phyloP scores from a whole-genome alignment of 2,329 filamentous ascomycete species.

The Cladosporium sp. region DNA sequence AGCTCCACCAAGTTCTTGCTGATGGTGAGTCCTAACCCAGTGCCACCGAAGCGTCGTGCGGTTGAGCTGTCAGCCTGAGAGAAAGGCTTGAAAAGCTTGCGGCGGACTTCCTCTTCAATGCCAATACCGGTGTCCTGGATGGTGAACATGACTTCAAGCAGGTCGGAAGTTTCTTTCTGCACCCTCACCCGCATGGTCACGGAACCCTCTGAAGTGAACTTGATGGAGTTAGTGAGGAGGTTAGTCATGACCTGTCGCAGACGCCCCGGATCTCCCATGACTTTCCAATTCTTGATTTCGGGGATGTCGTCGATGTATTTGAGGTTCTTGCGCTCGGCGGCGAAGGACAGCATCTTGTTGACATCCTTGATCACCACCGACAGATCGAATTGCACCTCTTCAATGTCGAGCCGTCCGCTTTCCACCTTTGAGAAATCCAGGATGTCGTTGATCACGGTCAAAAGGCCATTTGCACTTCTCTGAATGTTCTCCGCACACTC shows the following conservation, averaged over 20 bases:
- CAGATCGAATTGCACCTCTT: conserved; percentile 75
- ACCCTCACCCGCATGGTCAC: conserved; percentile 64
- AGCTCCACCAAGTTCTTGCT: conserved; percentile 76
- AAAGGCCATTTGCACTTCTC: conserved; percentile 71
- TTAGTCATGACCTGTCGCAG: conserved; percentile 82
- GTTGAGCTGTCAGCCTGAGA: conserved; percentile 79
- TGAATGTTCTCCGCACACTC: conserved; percentile 76
- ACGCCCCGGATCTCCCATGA: conserved; percentile 81
- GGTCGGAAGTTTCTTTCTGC: conserved; percentile 60
- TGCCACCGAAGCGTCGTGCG: conserved; percentile 73
- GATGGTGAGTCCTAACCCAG: conserved; percentile 73
- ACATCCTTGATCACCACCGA: conserved; percentile 73
- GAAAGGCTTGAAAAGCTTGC: conserved; percentile 73
- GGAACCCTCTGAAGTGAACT: conserved; percentile 66
- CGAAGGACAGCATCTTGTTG: conserved; percentile 82
- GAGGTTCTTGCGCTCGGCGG: conserved; percentile 74
- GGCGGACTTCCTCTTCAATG: conserved; percentile 72
- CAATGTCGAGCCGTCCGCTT: conserved; percentile 70
- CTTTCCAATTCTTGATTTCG: conserved; percentile 63
- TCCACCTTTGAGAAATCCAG: conserved; percentile 86
- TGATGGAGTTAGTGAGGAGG: conserved; percentile 71
- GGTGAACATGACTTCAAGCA: conserved; percentile 64
- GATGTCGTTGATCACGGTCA: conserved; percentile 79
- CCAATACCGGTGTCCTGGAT: conserved; percentile 78
- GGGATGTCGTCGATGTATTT: conserved; percentile 64